phyloP scores from a whole-genome alignment of 2,329 filamentous ascomycete species.

The Penicillium fuscoglaucum region DNA sequence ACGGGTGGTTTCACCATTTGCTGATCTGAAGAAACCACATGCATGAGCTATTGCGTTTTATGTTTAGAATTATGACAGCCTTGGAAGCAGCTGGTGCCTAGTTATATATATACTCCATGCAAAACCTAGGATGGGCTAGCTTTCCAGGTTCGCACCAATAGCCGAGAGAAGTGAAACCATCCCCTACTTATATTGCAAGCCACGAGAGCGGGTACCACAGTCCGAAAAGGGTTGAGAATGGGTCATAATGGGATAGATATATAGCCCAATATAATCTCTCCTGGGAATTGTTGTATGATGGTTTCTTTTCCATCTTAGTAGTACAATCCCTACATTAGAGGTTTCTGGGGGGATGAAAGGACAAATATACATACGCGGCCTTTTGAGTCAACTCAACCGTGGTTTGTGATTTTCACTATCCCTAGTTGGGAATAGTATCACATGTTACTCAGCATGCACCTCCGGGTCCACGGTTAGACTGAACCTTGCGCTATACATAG shows the following conservation, averaged over 20 bases:
- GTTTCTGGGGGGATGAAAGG: neutral
- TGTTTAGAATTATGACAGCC: neutral
- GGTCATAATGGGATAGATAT: neutral
- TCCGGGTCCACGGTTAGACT: neutral
- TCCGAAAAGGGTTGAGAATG: neutral
- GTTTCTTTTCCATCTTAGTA: neutral
- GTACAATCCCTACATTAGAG: neutral
- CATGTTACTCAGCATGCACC: neutral
- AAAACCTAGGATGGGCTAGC: neutral
- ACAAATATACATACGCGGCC: neutral
- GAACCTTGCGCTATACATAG: neutral
- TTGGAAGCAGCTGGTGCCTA: neutral
- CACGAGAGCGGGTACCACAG: neutral
- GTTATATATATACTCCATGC: neutral
- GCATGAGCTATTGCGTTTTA: neutral
- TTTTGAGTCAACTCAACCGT: neutral
- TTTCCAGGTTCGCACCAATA: neutral
- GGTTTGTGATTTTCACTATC: neutral
- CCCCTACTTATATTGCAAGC: conserved; percentile 3
- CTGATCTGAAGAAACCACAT: neutral
- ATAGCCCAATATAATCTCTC: neutral
- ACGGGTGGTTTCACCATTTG: conserved; percentile 4
- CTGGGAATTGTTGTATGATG: neutral
- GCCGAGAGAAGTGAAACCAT: neutral
- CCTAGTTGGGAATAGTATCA: neutral